A percentile compares a stretch with the other conserved stretches of the same genome.
Evolutionary conservation across 495 filamentous ascomycete species (phyloP).

Genomic region (Penicillium silybi): DNA sequence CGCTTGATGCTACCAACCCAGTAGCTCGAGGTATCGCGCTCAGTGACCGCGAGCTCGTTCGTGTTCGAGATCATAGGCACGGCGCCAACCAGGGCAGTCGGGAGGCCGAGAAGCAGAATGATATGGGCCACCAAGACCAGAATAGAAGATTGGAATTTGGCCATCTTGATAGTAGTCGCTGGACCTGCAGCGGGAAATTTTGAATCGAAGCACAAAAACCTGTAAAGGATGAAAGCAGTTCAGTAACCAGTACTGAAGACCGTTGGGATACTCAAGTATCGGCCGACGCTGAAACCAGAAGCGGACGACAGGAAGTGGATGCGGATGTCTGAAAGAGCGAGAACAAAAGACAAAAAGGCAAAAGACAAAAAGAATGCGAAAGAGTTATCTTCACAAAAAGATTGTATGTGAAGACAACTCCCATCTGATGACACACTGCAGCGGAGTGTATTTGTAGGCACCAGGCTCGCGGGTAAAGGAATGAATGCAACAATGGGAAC

Average conservation of each 20-base stretch:
- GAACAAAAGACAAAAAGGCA: conserved; percentile 1
- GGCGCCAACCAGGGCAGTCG: conserved; percentile 39
- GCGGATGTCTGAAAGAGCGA: background rate
- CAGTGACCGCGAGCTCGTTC: conserved; percentile 8
- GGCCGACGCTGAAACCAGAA: conserved; percentile 12
- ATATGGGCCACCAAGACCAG: conserved; percentile 35
- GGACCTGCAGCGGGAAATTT: conserved; percentile 33
- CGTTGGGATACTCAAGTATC: background rate
- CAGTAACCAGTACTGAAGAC: conserved; percentile 35
- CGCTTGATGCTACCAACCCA: conserved; percentile 74
- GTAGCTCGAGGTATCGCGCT: conserved; percentile 44
- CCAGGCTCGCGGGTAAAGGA: background rate
- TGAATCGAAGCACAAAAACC: background rate
- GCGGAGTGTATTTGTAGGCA: background rate
- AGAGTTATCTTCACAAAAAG: conserved; percentile 1
- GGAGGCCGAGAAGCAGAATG: conserved; percentile 35
- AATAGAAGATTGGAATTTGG: conserved; percentile 20
- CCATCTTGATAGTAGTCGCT: conserved; percentile 30
- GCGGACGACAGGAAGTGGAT: conserved; percentile 10
- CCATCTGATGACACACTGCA: conserved; percentile 6
- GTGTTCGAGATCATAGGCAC: conserved; percentile 28
- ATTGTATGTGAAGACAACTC: conserved; percentile 15
- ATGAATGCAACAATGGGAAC: conserved; percentile 3
- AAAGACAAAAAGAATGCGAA: background rate
- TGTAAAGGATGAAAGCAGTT: conserved; percentile 16